These are phyloP conservation scores for Backusella macrospora DNA, from an alignment of 192 early-diverging fungal species.

Conservation along the genomic window DNA sequence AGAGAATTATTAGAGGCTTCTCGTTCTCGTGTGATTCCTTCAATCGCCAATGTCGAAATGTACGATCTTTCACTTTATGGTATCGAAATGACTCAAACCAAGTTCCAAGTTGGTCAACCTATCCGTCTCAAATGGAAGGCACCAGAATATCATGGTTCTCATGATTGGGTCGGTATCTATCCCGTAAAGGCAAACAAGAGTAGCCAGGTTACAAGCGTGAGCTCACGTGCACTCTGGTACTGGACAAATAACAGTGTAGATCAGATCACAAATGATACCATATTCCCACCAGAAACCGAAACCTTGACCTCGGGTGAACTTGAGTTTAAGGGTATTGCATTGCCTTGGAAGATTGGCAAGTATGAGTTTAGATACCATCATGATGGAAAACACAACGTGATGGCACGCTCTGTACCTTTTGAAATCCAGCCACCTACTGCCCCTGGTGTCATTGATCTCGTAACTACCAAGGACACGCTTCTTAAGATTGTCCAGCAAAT, in stretches of 20 bases:
- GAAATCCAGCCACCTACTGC: slow-evolving; percentile 59
- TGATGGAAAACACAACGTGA: slow-evolving; percentile 82
- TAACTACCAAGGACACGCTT: slow-evolving; percentile 39
- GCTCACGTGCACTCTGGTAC: slow-evolving; percentile 72
- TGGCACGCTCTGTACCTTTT: slow-evolving; percentile 77
- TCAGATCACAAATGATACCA: background rate
- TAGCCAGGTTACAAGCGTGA: slow-evolving; percentile 72
- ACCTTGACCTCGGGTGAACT: slow-evolving; percentile 52
- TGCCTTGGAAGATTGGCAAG: slow-evolving; percentile 86
- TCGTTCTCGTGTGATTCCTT: slow-evolving; percentile 34
- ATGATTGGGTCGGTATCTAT: slow-evolving; percentile 96
- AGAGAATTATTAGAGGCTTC: slow-evolving; percentile 47
- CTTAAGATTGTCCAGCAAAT: slow-evolving; percentile 50
- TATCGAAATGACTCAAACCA: slow-evolving; percentile 31
- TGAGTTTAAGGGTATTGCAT: slow-evolving; percentile 62
- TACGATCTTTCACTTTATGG: slow-evolving; percentile 49
- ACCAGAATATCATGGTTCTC: slow-evolving; percentile 67
- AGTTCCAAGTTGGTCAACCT: slow-evolving; percentile 74
- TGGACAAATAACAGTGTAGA: slow-evolving; percentile 37
- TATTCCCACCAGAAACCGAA: slow-evolving; percentile 25
- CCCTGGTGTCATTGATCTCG: slow-evolving; percentile 32
- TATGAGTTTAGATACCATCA: slow-evolving; percentile 95
- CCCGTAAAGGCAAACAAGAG: slow-evolving; percentile 76
- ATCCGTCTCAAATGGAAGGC: slow-evolving; percentile 78
- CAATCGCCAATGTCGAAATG: slow-evolving; percentile 44